Conservation (phyloP, 306 rosid species). For the Dicorynia guianensis region DNA sequence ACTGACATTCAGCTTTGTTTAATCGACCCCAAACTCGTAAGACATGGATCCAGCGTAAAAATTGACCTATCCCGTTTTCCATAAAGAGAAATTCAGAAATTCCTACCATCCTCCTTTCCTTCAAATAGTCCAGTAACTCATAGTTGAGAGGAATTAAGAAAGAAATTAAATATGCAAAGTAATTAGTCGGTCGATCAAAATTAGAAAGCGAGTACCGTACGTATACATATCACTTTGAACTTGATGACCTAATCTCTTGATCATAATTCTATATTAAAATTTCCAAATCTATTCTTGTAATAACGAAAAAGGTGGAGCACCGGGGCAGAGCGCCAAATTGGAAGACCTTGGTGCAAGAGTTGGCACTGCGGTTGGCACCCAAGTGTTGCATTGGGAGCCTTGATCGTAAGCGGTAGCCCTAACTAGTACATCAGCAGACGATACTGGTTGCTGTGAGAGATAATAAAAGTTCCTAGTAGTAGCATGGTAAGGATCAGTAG, state of each 20-base stretch:
- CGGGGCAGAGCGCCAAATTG: slow-evolving; percentile 53
- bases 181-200: background rate
- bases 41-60: no score
- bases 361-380: slow-evolving; percentile 83
- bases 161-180: slow-evolving; percentile 8
- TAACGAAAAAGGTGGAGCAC: slow-evolving; percentile 67
- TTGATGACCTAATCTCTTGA: slow-evolving; percentile 4
- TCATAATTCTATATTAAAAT: background rate
- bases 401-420: slow-evolving; percentile 47
- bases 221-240: slow-evolving; percentile 33
- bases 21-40: no score
- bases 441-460: slow-evolving; percentile 45
- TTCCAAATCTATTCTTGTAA: slow-evolving; percentile 61
- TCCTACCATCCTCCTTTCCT: no score
- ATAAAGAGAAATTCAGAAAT: no score
- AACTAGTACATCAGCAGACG: slow-evolving; percentile 22
- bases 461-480: slow-evolving; percentile 62
- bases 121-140: background rate
- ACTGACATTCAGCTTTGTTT: no score
- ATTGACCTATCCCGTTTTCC: no score
- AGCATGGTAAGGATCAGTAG: slow-evolving; percentile 51
- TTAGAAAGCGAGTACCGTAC: slow-evolving; percentile 39
- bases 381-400: slow-evolving; percentile 52
- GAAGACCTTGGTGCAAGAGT: slow-evolving; percentile 59
- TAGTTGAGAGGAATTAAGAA: slow-evolving; percentile 16